phyloP scores from a whole-genome alignment of 345 rosid species.

The Crucihimalaya himalaica region DNA sequence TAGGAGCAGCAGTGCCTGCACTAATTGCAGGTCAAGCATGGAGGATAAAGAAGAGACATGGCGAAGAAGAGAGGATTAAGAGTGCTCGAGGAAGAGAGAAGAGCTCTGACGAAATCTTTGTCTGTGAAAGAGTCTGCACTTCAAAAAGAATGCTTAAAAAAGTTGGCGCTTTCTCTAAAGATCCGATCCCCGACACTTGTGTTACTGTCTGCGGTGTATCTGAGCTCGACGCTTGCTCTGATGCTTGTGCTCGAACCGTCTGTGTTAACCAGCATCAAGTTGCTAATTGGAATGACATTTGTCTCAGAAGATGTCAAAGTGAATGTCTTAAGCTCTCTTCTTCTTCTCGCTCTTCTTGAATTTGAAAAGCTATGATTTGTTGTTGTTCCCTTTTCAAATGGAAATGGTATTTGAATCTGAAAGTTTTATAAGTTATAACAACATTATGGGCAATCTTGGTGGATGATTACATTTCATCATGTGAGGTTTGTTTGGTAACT shows the following conservation, averaged over 20 bases:
- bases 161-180: conserved; percentile 83
- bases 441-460: conserved; percentile 12
- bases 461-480: conserved; percentile 45
- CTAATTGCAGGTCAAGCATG: conserved; percentile 68
- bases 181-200: conserved; percentile 74
- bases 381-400: conserved; percentile 23
- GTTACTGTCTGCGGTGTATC: conserved; percentile 92
- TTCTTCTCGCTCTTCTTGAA: conserved; percentile 33
- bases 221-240: conserved; percentile 85
- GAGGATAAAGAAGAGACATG: conserved; percentile 62
- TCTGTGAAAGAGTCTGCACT: conserved; percentile 88
- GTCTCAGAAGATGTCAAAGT: conserved; percentile 77
- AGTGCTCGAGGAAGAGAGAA: conserved; percentile 80
- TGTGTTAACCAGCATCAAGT: conserved; percentile 89
- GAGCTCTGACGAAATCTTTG: conserved; percentile 79
- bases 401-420: conserved; percentile 18
- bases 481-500: conserved; percentile 41
- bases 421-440: conserved; percentile 15
- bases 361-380: neutral
- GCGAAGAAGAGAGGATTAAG: conserved; percentile 72
- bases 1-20: conserved; percentile 77
- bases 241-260: conserved; percentile 84
- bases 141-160: conserved; percentile 86
- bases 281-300: conserved; percentile 88
- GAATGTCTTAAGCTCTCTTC: conserved; percentile 64